Evolutionary conservation across 305 asterid genomes (phyloP), one percentile per base, ranked within the genome.

Genomic region (Ilex paraguariensis): DNA sequence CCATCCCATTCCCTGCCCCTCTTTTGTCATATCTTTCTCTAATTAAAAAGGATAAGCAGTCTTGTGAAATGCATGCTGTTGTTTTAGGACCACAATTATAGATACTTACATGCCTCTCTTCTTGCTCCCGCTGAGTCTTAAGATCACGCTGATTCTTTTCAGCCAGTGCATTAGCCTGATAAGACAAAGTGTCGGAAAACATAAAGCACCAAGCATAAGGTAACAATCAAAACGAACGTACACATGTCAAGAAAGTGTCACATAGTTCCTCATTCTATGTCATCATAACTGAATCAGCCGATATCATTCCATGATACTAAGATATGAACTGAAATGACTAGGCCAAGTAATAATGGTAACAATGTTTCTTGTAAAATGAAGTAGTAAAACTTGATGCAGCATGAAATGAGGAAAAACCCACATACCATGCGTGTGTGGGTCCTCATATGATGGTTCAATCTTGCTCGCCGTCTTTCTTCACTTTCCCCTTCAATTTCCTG

Each of bases 61-160:
- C 42, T 36, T 36, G 9, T 36, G 42, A 36, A 36, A 36, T 36
- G 42, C 42, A 36, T 36, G 6, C 9, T 36, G 9, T 36, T 4
- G 42, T 36, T 4, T 36, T 36, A 36, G 6, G 5, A 36, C 42
- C 42, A 36, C 42, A 5, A 8, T 61, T 33, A 52, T 56, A 65
- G 51, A 57, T 53, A 71, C 96, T 85, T 84, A 92, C 98, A 63
- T 65, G 79, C 76, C 75, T 87, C 87, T 90, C 91, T 46, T 87
- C 95, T 79, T 90, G 97, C 79, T 90, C 97, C 59, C 42, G 72
- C 77, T 81, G 95, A 63, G 71, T 70, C 75, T 80, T 85, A 73
- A 75, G 75, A 84, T 92, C 98, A 66, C 98, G 95, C 71, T 76
- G 88, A 73, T 83, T 92, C 82, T 90, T 92, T 79, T 81, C 91